Base-by-base conservation (phyloP, 2,329 filamentous ascomycete genomes). In the Cercospora sp. region DNA sequence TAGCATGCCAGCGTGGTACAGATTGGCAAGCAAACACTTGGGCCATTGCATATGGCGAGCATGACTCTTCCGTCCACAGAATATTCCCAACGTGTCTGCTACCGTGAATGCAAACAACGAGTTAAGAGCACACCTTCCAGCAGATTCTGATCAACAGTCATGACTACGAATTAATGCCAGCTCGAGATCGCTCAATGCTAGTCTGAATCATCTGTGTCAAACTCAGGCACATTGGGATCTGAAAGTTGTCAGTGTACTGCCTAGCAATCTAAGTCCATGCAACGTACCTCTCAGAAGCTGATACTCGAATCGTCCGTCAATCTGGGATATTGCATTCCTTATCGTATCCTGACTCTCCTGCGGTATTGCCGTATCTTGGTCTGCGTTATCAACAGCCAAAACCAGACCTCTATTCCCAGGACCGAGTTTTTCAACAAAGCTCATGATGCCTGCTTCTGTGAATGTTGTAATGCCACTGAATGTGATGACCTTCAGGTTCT, bases 401-500 rank as follows among this genome's bases (percentile, higher is more conserved):
- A 78, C 75, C 13, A 85, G 76, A 16, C 81, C 81, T 53, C 76
- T 75, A 67, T 84, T 83, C 1, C 79, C 78, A 1, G 77, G 76
- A 13, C 72, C 79, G 8, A 85, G 76, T 16, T 75, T 72, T 1
- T 77, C 69, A n/a, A 84, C 76, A 64, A 83, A 84, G 6, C 79
- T 76, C 5, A 82, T 74, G 1, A 90, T 80, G 1, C 84, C 85
- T 4, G 81, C 75, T 3, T 79, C 78, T 0, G 85, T 86, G 74
- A 91, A 89, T 2, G 77, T 77, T 0, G 88, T 88, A 2, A 84
- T 78, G 2, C 85, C 86, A 42, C 82, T 83, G 51, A 90, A 84
- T 4, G 82, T 83, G 6, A 90, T 78, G 3, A 78, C 80, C 57
- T 83, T 84, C 40, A 91, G 78, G 33, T 83, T 80, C 3, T 75